Evolutionary conservation across 73 alveolate genomes (phyloP), one percentile per base, ranked within the genome.

Genomic region (Stentor roeselii): DNA sequence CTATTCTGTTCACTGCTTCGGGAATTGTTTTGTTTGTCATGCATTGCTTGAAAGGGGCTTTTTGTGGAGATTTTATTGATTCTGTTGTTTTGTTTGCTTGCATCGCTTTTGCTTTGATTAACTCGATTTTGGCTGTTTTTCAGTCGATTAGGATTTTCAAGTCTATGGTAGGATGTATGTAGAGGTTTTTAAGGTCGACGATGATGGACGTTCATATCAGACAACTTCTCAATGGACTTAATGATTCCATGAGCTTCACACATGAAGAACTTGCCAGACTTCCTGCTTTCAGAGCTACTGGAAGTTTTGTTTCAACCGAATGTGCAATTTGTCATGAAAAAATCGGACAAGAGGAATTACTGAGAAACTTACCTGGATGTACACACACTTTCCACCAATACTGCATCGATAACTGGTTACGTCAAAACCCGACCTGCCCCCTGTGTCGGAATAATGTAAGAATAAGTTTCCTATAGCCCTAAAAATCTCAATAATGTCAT

Each of bases 341-440:
- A 50, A 50, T 50, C 67, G 30, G 6, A 11, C 21, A 6, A 11
- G 67, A 50, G 21, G 67, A 50, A 50, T 21, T 50, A 21, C 67
- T 50, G 6, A 50, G 67, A 21, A 50, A 50, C 21, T 21, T 50
- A 11, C 67, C 67, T 50, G 88, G 89, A 35, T 91, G 95, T 42
- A 85, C 83, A 4, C 95, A 91, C 78, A 85, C 83, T 42, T 91
- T 84, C 76, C 96, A 91, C 83, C 85, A 88, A 1, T 75, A 84
- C 27, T 89, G 95, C 84, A 85, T 91, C 36, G 92, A 80, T 58
- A 90, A 88, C 67, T 91, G 96, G 95, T 86, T 89, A 11, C 39
- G 77, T 59, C 88, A 91, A 6, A 82, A 91, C 42, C 89, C 92
- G 74, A 59, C 60, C 74, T 91, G 96, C 40, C 95, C 96, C 38